phyloP scores from a whole-genome alignment of 2,329 filamentous ascomycete species.

The Myrmaecium sp. region DNA sequence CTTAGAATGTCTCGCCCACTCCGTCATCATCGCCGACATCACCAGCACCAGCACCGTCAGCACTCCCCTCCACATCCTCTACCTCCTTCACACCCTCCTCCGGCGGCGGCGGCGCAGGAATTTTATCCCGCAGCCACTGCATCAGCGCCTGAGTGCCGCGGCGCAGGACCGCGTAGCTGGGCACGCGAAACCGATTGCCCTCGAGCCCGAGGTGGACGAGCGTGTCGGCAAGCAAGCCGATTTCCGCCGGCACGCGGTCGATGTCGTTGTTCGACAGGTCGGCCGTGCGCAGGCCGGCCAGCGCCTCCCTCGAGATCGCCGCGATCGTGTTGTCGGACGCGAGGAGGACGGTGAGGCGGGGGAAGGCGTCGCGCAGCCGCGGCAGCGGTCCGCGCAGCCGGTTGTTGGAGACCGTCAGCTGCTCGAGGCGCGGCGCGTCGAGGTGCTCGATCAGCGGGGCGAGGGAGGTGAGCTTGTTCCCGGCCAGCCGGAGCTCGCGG shows the following conservation, averaged over 20 bases:
- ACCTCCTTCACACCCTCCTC: conserved; percentile 6
- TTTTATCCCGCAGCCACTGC: conserved; percentile 61
- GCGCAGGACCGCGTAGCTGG: conserved; percentile 66
- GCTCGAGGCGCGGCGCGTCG: conserved; percentile 56
- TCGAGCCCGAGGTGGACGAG: conserved; percentile 57
- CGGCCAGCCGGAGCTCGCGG: conserved; percentile 57
- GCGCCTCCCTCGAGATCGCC: conserved; percentile 53
- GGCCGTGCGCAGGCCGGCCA: conserved; percentile 57
- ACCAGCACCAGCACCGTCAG: too few relatives aligned
- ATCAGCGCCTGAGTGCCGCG: conserved; percentile 76
- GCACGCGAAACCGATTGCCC: conserved; percentile 78
- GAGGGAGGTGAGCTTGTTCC: conserved; percentile 57
- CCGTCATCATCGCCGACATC: too few relatives aligned
- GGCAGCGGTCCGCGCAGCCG: conserved; percentile 55
- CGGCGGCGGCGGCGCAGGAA: conserved; percentile 43
- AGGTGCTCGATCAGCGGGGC: conserved; percentile 48
- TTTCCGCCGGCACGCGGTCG: conserved; percentile 57
- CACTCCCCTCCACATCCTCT: too few relatives aligned
- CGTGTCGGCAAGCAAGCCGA: conserved; percentile 57
- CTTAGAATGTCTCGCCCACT: too few relatives aligned
- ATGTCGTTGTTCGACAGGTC: conserved; percentile 80
- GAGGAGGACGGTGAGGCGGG: conserved; percentile 51
- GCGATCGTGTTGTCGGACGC: conserved; percentile 65
- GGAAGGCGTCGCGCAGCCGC: conserved; percentile 47
- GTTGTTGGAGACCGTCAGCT: conserved; percentile 70